Evolutionary conservation across 345 rosid species (phyloP), one percentile per base, ranked within the genome.

Genomic region (Capsella bursapastoris): DNA sequence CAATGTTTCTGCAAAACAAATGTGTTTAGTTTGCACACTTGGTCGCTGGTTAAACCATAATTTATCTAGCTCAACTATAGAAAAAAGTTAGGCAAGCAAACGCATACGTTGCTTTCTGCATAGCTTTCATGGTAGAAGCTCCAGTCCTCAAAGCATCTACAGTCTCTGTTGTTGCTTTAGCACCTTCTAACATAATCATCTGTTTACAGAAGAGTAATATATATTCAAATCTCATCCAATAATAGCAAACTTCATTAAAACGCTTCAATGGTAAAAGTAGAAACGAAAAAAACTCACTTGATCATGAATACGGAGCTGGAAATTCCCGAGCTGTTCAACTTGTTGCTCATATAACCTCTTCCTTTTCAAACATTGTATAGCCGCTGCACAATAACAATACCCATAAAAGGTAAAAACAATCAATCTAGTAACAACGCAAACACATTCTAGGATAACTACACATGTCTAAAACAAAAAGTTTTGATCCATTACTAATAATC

Each of bases 161-260:
- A 64, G 92, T 90, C 71, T 90, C 90, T 0, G 93, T 92, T 22
- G 93, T 92, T 62, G 99, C 97, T 83, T 89, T 90, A 2, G 97
- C 93, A 68, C 91, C 97, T 80, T 92, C 97, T 61, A 95, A 59
- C 93, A 86, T 83, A 74, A 91, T 91, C 92, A 90, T 87, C 98
- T 94, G 77, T 35, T 49, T 61, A 62, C 47, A 22, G 25, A 22
- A 22, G 2, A 22, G 25, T 22, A 22, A 22, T 22, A 22, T 22
- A 22, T 22, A 22, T 22, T 22, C 25, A 22, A 22, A 1, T 22
- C 25, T 22, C 25, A 2, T 22, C 25, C 25, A 22, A 22, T 22
- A 22, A 22, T 2, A 22, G n/a, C 48, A 74, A 57, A 34, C 25
- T 0, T 37, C n/a, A 13, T 22, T 22, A 22, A 15, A 18, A 15